Conservation (phyloP, 495 filamentous ascomycete species). For the Recurvomyces mirabilis region DNA sequence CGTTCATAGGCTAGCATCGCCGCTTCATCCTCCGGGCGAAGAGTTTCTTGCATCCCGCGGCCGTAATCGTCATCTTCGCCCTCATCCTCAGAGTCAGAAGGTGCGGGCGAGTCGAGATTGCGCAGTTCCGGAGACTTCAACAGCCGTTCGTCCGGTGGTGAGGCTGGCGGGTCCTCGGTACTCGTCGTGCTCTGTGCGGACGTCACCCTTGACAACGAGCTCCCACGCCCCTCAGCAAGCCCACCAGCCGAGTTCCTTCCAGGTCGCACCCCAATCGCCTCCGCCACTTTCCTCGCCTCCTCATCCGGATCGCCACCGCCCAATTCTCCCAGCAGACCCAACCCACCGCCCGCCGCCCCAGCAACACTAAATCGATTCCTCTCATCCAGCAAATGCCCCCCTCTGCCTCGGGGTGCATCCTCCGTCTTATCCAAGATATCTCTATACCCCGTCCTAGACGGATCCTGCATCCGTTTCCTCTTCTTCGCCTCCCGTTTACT, state of each 20-base stretch:
- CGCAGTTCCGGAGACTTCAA: conserved; percentile 10
- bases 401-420: conserved; percentile 15
- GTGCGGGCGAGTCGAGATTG: conserved; percentile 2
- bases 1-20: conserved; percentile 20
- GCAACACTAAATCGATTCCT: conserved; percentile 8
- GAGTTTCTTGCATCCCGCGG: conserved; percentile 5
- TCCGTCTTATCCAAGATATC: conserved; percentile 58
- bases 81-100: conserved; percentile 12
- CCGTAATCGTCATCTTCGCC: conserved; percentile 2
- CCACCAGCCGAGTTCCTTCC: not conserved
- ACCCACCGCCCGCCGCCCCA: conserved; percentile 1
- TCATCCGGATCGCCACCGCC: conserved; percentile 14
- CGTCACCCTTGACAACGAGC: conserved; percentile 8
- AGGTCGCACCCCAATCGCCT: conserved; percentile 18
- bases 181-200: conserved; percentile 1
- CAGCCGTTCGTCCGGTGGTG: conserved; percentile 3
- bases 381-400: conserved; percentile 17
- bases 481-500: conserved; percentile 89
- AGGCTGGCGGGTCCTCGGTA: not conserved
- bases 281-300: conserved; percentile 19
- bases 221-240: not conserved
- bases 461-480: conserved; percentile 71
- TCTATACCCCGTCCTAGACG: conserved; percentile 65
- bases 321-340: conserved; percentile 15
- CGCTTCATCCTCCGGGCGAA: conserved; percentile 20